Base-by-base conservation (phyloP, 306 rosid genomes). In the Canavalia gladiata region DNA sequence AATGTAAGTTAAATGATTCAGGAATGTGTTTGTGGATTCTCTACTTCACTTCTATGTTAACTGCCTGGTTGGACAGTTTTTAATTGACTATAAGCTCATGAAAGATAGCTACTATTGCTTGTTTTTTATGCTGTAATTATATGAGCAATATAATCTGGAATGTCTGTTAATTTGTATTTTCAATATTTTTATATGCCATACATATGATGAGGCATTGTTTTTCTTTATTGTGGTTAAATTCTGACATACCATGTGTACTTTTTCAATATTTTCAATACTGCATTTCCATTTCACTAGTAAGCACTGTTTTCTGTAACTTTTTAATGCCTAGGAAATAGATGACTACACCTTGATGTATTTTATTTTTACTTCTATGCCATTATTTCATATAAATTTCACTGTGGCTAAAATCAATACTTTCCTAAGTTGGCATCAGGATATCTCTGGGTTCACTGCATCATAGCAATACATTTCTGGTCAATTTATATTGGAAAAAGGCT, bases 1-100 rank as follows among this genome's bases (percentile, higher is more conserved):
- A 84, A 71, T 86, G 99, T 95, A 87, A 89, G 94, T 88, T 81
- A 72, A 50, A 43, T 84, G 46, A 78, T 57, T 55, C 75, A 28
- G 52, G 39, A 74, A 58, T 45, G 49, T 80, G 51, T 72, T 71
- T 71, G 35, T 49, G 33, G 50, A 79, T 63, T 42, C 64, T 75
- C 73, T 74, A 67, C 11, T 50, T 60, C 3, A 6, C 10, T 52
- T 12, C 9, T 46, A 72, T 73, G 52, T 33, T 9, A 3, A 45
- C 70, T 68, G 12, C 68, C 56, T 54, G 31, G 66, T 82, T 82
- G 72, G 60, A 78, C 29, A 42, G 7, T 58, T 33, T 39, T 64
- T 49, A 45, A 72, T 54, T 78, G 72, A 55, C 47, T 54, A 45
- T 37, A 55, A 49, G 59, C 30, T 74, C 39, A 9, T 35, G 64